Conservation (phyloP, 1,284 basidiomycete genomes). For the Ustilago trichophora region DNA sequence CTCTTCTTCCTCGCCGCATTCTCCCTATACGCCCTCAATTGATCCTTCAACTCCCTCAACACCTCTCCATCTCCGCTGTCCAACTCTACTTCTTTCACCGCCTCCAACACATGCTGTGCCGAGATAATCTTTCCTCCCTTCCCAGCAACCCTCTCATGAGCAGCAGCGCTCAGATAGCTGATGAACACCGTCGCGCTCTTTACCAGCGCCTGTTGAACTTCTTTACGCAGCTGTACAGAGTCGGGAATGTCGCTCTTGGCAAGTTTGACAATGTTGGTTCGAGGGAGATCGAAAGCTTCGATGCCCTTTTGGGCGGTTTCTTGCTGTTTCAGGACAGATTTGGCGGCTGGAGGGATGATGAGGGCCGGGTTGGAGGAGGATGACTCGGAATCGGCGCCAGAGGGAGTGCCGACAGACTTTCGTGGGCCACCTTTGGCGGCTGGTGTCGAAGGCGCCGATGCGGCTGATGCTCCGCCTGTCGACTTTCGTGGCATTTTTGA, state of each 20-base stretch:
- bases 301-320: conserved; percentile 68
- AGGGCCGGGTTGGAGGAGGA: background rate
- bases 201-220: conserved; percentile 80
- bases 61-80: conserved; percentile 76
- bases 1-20: conserved; percentile 5
- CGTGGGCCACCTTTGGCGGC: too few species aligned
- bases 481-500: conserved; percentile 32
- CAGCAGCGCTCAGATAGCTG: conserved; percentile 78
- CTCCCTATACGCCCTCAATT: conserved; percentile 71
- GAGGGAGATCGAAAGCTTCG: conserved; percentile 85
- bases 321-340: conserved; percentile 28
- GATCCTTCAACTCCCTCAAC: conserved; percentile 73
- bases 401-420: too few species aligned
- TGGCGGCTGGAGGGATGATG: conserved; percentile 2
- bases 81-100: conserved; percentile 79
- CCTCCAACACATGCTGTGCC: conserved; percentile 85
- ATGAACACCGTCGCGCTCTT: conserved; percentile 90
- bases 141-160: conserved; percentile 83
- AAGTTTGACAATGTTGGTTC: conserved; percentile 79
- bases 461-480: background rate
- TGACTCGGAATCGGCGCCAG: conserved; percentile 1
- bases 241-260: conserved; percentile 81
- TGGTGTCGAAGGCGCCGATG: conserved; percentile 12
- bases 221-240: conserved; percentile 84
- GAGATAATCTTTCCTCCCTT: conserved; percentile 88